Percentiles rank a stretch among this genome's conserved stretches.
Evolutionary conservation across 805 yeast genomes (phyloP).

Genomic region (Wickerhamomyces alni): DNA sequence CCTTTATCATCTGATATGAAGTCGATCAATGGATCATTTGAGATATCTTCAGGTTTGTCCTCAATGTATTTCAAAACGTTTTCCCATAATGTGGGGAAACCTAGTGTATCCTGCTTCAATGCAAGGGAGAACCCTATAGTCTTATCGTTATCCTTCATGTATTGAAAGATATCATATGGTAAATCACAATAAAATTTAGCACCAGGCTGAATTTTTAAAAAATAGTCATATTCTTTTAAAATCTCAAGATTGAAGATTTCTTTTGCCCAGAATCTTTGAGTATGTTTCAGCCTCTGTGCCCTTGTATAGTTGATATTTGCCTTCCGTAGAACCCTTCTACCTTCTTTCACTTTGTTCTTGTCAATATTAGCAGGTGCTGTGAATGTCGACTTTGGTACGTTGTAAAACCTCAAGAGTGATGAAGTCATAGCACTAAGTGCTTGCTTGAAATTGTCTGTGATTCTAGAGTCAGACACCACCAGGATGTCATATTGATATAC

Average conservation of each 20-base stretch:
- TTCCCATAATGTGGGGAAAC: conserved; percentile 76
- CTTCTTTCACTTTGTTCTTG: conserved; percentile 33
- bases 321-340: conserved; percentile 34
- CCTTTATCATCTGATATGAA: conserved; percentile 71
- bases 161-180: conserved; percentile 39
- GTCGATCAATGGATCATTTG: conserved; percentile 56
- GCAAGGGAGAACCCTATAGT: conserved; percentile 64
- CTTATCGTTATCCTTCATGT: conserved; percentile 46
- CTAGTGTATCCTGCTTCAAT: conserved; percentile 56
- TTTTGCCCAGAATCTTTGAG: conserved; percentile 42
- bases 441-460: conserved; percentile 43
- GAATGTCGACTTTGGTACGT: conserved; percentile 49
- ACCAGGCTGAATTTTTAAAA: conserved; percentile 46
- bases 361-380: conserved; percentile 53
- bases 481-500: conserved; percentile 68
- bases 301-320: conserved; percentile 45
- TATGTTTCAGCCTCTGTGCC: conserved; percentile 51
- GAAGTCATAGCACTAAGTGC: conserved; percentile 40
- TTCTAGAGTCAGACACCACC: conserved; percentile 60
- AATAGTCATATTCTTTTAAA: conserved; percentile 41
- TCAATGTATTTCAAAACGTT: conserved; percentile 59
- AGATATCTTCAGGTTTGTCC: conserved; percentile 51
- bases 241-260: conserved; percentile 39
- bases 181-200: conserved; percentile 40
- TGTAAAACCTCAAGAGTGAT: conserved; percentile 54